Percentiles rank a stretch among this genome's conserved stretches.
Evolutionary conservation across 352 stramenopile genomes (phyloP).

Genomic region (Pilasporangium apinafurcum): DNA sequence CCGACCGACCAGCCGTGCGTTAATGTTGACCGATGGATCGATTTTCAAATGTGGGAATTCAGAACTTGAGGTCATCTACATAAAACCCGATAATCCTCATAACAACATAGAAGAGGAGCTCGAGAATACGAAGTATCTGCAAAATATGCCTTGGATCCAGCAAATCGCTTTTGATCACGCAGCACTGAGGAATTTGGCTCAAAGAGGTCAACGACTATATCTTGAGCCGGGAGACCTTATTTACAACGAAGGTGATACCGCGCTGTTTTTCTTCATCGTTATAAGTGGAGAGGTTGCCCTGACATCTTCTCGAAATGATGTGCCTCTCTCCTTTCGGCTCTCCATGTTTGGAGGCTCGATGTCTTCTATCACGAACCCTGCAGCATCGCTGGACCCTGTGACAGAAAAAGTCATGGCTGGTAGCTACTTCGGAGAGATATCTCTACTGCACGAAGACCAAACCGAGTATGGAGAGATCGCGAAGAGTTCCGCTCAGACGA

Average conservation of each 20-base stretch:
- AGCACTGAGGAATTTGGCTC: constrained; percentile 39
- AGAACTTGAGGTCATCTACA: constrained; percentile 57
- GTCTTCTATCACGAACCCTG: background rate
- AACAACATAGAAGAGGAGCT: constrained; percentile 24
- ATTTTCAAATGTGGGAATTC: constrained; percentile 54
- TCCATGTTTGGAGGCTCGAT: constrained; percentile 6
- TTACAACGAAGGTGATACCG: constrained; percentile 53
- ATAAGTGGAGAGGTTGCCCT: constrained; percentile 45
- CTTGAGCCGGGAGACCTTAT: constrained; percentile 35
- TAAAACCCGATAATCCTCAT: constrained; percentile 28
- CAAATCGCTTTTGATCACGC: constrained; percentile 43
- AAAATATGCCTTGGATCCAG: constrained; percentile 50
- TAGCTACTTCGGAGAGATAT: constrained; percentile 58
- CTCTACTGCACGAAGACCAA: too few relatives aligned
- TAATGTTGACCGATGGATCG: constrained; percentile 63
- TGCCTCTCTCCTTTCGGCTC: constrained; percentile 6
- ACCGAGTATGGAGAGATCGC: constrained; percentile 56
- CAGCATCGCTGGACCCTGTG: background rate
- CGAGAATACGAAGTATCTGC: constrained; percentile 34
- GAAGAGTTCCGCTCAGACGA: constrained; percentile 18
- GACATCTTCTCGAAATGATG: background rate
- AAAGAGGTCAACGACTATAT: constrained; percentile 30
- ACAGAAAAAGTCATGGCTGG: constrained; percentile 28
- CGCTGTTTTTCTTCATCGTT: constrained; percentile 64
- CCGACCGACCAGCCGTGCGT: constrained; percentile 56